These are phyloP conservation scores for Phoma sp. DNA, from an alignment of 2,329 filamentous ascomycete genomes.

Conservation along the genomic window DNA sequence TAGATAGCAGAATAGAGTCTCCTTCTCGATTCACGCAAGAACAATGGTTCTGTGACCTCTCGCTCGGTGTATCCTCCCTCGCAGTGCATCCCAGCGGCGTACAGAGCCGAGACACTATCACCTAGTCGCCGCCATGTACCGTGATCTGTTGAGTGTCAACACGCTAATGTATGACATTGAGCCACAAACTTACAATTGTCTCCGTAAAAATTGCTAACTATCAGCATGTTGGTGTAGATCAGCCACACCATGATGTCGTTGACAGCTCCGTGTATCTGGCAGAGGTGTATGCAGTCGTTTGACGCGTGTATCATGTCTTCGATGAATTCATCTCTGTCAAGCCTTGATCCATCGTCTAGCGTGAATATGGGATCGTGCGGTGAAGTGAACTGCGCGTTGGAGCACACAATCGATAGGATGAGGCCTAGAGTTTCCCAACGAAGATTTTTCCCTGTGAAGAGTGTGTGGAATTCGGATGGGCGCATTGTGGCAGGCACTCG, in stretches of 20 bases:
- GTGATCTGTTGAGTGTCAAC: conserved; percentile 35
- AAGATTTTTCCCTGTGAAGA: conserved; percentile 43
- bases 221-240: conserved; percentile 38
- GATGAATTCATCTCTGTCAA: conserved; percentile 41
- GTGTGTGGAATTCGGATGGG: conserved; percentile 41
- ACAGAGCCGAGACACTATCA: conserved; percentile 37
- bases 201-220: conserved; percentile 44
- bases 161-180: neutral
- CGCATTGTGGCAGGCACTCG: conserved; percentile 41
- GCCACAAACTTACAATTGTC: conserved; percentile 39
- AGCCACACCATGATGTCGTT: conserved; percentile 48
- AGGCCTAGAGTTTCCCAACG: conserved; percentile 46
- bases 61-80: conserved; percentile 35
- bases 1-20: conserved; percentile 40
- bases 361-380: conserved; percentile 41
- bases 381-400: conserved; percentile 39
- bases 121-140: conserved; percentile 44
- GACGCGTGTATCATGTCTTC: conserved; percentile 44
- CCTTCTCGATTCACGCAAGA: conserved; percentile 40
- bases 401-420: conserved; percentile 35
- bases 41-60: conserved; percentile 32
- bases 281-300: conserved; percentile 45
- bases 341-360: conserved; percentile 37
- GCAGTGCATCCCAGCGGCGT: conserved; percentile 45
- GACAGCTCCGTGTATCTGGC: conserved; percentile 44